Base-by-base conservation (phyloP, 106 monocot genomes). In the Xerophyta viscosa region DNA sequence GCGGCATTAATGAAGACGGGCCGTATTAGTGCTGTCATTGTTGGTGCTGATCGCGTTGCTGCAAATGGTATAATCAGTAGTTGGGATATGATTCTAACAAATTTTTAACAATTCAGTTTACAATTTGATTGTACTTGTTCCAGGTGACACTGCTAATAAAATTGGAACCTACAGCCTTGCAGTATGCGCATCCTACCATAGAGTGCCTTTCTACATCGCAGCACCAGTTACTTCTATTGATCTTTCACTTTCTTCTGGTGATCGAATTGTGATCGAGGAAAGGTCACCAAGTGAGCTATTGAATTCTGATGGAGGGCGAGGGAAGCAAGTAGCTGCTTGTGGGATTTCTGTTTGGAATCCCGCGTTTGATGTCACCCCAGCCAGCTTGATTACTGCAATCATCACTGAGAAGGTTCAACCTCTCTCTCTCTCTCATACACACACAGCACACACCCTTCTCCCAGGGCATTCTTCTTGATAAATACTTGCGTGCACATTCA, bases 81-180 rank as follows among this genome's bases (percentile, higher is more conserved):
- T 28, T 21, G 5, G 11, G 33, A 36, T 6, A 11, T 36, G 7
- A 36, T 36, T 36, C 5, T 6, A 5, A 5, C 5, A 36, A 36
- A 6, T 36, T 36, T 6, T 5, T 36, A 6, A 36, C 33, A 6
- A 6, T 5, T 36, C 33, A 36, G 7, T 36, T 6, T 11, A 36
- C 11, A 5, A 5, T 36, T 36, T 36, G 33, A 5, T 6, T 11
- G 11, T 6, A 36, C 33, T 36, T 27, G 25, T 48, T 65, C 8
- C 27, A 96, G 94, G 94, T 62, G 94, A 96, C 31, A 96, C 94
- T 15, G 94, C 94, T 3, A 96, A 96, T 68, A 96, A 96, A 64
- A 96, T 96, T 24, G 94, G 94, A 70, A 96, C 94, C 8, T 96
- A 96, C 69, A 88, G 55, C 58, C 75, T 88, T 25, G 94, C 94